phyloP scores from a whole-genome alignment of 768 basidiomycete species.

The Phylloporus rhodoxanthus region DNA sequence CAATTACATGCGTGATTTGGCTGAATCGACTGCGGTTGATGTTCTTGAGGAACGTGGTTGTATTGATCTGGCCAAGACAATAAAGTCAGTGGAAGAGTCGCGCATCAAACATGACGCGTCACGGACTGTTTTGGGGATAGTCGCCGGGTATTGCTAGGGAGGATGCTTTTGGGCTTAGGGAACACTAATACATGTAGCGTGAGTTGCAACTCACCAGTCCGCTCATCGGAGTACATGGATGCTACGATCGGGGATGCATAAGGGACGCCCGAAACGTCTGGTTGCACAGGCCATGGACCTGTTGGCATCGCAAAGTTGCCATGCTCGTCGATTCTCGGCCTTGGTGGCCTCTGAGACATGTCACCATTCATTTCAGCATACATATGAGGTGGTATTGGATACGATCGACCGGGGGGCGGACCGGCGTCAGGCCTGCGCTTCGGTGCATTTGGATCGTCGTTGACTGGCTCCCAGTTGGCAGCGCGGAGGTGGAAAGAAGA shows the following conservation, averaged over 20 bases:
- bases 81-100: constrained; percentile 15
- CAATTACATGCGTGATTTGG: constrained; percentile 31
- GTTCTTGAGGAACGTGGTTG: constrained; percentile 31
- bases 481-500: constrained; percentile 52
- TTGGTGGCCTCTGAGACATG: constrained; percentile 23
- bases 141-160: constrained; percentile 39
- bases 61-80: constrained; percentile 26
- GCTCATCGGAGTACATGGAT: constrained; percentile 53
- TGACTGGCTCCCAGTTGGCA: constrained; percentile 49
- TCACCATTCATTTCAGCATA: constrained; percentile 33
- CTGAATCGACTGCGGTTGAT: constrained; percentile 25
- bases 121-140: constrained; percentile 40
- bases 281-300: constrained; percentile 30
- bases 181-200: constrained; percentile 8
- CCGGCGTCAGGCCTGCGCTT: constrained; percentile 33
- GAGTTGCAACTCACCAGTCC: constrained; percentile 40
- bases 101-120: constrained; percentile 9
- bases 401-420: constrained; percentile 30
- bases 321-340: constrained; percentile 31
- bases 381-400: constrained; percentile 30
- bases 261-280: constrained; percentile 30
- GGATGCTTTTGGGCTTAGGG: constrained; percentile 14
- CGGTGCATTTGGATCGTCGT: constrained; percentile 33
- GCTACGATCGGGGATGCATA: constrained; percentile 42
- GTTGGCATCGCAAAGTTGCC: constrained; percentile 26